Evolutionary conservation across 306 rosid species (phyloP).

Genomic region (Cyclanthera cordifolia): DNA sequence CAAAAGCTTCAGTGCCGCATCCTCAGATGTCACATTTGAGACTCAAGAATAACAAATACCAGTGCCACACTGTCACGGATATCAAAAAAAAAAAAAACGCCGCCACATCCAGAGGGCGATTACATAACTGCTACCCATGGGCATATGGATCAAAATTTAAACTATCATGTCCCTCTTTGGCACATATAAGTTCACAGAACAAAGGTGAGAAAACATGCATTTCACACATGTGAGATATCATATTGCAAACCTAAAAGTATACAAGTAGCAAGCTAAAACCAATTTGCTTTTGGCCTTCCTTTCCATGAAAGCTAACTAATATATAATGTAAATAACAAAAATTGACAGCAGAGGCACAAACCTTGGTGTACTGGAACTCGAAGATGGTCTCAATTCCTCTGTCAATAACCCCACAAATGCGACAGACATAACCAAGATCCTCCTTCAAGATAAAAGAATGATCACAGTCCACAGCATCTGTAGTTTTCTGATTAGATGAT

Average conservation of each 20-base stretch:
- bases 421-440: conserved; percentile 86
- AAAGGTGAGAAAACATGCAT: not conserved
- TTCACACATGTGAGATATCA: conserved; percentile 3
- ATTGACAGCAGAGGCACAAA: conserved; percentile 6
- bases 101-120: too few species aligned
- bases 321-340: not conserved
- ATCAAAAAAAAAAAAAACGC: too few species aligned
- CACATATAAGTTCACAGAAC: not conserved
- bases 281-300: not conserved
- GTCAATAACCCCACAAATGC: conserved; percentile 71
- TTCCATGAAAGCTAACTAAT: not conserved
- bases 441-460: conserved; percentile 85
- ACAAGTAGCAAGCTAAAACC: not conserved
- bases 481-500: conserved; percentile 26
- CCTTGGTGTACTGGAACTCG: conserved; percentile 75
- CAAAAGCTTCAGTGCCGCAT: not conserved
- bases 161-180: not conserved
- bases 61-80: too few species aligned
- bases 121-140: too few species aligned
- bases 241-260: not conserved
- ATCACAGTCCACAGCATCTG: conserved; percentile 52
- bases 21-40: not conserved
- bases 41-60: not conserved
- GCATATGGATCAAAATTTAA: not conserved
- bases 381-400: conserved; percentile 66